Percentiles rank a stretch among this genome's conserved stretches.
Evolutionary conservation across 345 rosid genomes (phyloP).

Genomic region (Melaleuca quinquenervia): DNA sequence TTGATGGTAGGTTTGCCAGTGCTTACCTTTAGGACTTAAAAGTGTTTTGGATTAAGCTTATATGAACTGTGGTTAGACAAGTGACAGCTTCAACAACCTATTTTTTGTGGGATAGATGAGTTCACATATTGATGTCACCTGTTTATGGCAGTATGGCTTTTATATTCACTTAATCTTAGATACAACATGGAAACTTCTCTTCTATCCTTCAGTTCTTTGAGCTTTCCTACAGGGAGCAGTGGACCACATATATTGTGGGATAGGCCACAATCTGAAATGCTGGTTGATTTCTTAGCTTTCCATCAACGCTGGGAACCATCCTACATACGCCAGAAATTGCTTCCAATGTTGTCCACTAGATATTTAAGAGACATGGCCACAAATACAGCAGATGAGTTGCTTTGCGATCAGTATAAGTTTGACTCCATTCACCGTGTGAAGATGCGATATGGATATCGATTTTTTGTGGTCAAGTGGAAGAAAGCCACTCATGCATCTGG

Average conservation of each 20-base stretch:
- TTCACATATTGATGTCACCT: background rate
- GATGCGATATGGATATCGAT: constrained; percentile 51
- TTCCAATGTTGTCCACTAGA: constrained; percentile 75
- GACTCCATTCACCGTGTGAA: constrained; percentile 66
- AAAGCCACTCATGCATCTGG: constrained; percentile 23
- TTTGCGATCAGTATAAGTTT: constrained; percentile 59
- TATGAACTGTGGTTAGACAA: background rate
- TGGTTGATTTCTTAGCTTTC: constrained; percentile 68
- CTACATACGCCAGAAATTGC: constrained; percentile 59
- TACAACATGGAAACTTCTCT: background rate
- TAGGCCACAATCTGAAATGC: constrained; percentile 60
- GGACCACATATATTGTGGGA: constrained; percentile 46
- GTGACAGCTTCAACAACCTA: background rate
- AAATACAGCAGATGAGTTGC: constrained; percentile 25
- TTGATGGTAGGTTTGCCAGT: constrained; percentile 24
- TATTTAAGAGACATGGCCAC: constrained; percentile 58
- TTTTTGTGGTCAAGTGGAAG: constrained; percentile 70
- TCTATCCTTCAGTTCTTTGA: background rate
- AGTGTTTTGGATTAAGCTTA: background rate
- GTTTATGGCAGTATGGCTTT: background rate
- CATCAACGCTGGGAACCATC: constrained; percentile 71
- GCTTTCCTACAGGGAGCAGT: constrained; percentile 16
- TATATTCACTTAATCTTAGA: background rate
- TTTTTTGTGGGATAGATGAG: background rate
- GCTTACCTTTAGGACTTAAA: background rate